Base-by-base conservation (phyloP, 371 early-diverging fungal species). In the Amoeboradix gromovi region DNA sequence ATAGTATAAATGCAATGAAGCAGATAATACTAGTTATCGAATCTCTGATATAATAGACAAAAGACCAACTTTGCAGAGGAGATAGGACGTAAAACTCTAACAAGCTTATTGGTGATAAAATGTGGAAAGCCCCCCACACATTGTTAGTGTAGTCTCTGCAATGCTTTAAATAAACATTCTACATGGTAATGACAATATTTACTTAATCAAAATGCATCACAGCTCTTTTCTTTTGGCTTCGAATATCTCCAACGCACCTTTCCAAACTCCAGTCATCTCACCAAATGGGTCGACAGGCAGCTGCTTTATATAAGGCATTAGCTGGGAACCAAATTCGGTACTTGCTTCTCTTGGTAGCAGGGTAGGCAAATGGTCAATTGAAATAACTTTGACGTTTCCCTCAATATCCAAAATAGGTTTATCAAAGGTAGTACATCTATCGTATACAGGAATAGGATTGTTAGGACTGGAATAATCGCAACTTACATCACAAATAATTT, bases 381-480 rank as follows among this genome's bases (percentile, higher is more conserved):
- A 87, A 75, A 90, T 83, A 30, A 95, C 87, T 66, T 92, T 88
- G 73, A 94, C 17, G 75, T 75, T 72, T 29, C 83, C 77, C 29
- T 76, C 71, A 2, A 92, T 86, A 65, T 76, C 77, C 30, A 92
- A 77, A 29, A 86, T 84, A 30, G 96, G 92, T 68, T 89, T 83
- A 74, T 89, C 90, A 78, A 95, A 95, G 17, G 92, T 90, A 29
- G 93, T 91, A 78, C 85, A 84, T 76, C 84, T 79, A 48, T 79
- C 76, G 82, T 95, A 95, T 67, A 95, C 84, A 29, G 94, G 96
- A 69, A 95, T 83, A 31, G 96, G 96, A 79, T 95, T 95, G 80
- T 91, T 83, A 28, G 94, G 92, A 78, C 92, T 93, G 75, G 91
- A 93, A 28, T 90, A 87, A 76, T 95, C 96, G 77, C 96, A 95